phyloP scores from a whole-genome alignment of 192 early-diverging fungal genomes.

The Backusella parvicylindrica region DNA sequence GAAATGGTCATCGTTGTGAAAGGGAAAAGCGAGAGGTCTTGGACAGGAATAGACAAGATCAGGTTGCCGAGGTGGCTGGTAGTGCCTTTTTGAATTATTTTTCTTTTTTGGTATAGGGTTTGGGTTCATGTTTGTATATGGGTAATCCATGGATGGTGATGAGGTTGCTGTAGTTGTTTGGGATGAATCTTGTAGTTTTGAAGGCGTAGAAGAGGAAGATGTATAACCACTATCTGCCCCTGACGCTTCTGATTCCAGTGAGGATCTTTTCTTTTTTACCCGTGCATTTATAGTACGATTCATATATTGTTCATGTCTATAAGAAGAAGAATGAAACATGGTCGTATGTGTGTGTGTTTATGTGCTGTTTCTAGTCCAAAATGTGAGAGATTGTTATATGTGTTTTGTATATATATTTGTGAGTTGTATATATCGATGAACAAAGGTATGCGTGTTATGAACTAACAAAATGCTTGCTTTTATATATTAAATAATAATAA shows the following conservation, averaged over 20 bases:
- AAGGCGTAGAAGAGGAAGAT: constrained; percentile 19
- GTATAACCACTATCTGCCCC: constrained; percentile 31
- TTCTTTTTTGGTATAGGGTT: constrained; percentile 5
- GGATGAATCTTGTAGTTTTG: background rate
- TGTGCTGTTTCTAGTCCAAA: background rate
- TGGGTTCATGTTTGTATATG: background rate
- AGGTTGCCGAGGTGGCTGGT: constrained; percentile 15
- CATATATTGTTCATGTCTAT: constrained; percentile 25
- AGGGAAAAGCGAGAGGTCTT: constrained; percentile 36
- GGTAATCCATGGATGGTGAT: background rate
- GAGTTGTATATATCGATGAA: background rate
- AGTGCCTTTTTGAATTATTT: background rate
- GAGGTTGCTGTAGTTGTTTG: background rate
- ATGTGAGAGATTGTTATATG: background rate
- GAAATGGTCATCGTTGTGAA: constrained; percentile 38
- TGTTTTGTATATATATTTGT: background rate
- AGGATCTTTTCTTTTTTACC: constrained; percentile 11
- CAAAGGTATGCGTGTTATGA: background rate
- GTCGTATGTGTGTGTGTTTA: constrained; percentile 1
- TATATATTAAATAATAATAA: background rate
- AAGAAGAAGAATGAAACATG: constrained; percentile 23
- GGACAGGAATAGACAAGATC: constrained; percentile 33
- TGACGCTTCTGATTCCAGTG: constrained; percentile 20
- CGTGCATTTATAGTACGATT: background rate
- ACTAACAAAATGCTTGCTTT: background rate